These are phyloP conservation scores for Aspergillus cejpii DNA, from an alignment of 2,329 filamentous ascomycete genomes.

Conservation along the genomic window DNA sequence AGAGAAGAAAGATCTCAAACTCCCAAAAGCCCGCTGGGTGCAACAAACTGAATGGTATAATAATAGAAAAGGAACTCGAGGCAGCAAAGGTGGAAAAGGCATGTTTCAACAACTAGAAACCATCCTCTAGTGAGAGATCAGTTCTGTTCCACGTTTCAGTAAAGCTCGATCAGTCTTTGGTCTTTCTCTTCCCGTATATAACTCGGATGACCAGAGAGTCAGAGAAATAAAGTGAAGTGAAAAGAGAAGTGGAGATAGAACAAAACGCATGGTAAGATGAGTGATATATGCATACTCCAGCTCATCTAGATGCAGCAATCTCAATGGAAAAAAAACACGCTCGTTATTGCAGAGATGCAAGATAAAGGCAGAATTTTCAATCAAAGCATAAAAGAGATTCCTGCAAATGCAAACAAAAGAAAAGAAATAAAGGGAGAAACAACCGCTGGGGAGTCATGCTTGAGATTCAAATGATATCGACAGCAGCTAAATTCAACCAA, in stretches of 20 bases:
- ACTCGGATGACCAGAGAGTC: not conserved
- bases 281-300: slow-evolving; percentile 25
- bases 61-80: slow-evolving; percentile 1
- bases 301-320: slow-evolving; percentile 28
- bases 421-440: slow-evolving; percentile 10
- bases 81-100: slow-evolving; percentile 2
- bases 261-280: slow-evolving; percentile 18
- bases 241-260: slow-evolving; percentile 12
- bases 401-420: slow-evolving; percentile 16
- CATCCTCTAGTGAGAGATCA: not conserved
- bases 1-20: not conserved
- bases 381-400: slow-evolving; percentile 17
- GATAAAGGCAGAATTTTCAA: slow-evolving; percentile 19
- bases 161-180: not conserved
- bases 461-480: slow-evolving; percentile 25
- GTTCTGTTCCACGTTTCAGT: not conserved
- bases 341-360: slow-evolving; percentile 24
- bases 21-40: slow-evolving; percentile 8
- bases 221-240: slow-evolving; percentile 8
- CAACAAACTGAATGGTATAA: slow-evolving; percentile 13
- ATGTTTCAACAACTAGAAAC: not conserved
- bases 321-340: slow-evolving; percentile 18
- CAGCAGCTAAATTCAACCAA: slow-evolving; percentile 2
- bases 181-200: not conserved
- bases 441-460: slow-evolving; percentile 11